Evolutionary conservation across 768 basidiomycete genomes (phyloP), one percentile per base, ranked within the genome.

Genomic region (Pulveroboletus sp.): DNA sequence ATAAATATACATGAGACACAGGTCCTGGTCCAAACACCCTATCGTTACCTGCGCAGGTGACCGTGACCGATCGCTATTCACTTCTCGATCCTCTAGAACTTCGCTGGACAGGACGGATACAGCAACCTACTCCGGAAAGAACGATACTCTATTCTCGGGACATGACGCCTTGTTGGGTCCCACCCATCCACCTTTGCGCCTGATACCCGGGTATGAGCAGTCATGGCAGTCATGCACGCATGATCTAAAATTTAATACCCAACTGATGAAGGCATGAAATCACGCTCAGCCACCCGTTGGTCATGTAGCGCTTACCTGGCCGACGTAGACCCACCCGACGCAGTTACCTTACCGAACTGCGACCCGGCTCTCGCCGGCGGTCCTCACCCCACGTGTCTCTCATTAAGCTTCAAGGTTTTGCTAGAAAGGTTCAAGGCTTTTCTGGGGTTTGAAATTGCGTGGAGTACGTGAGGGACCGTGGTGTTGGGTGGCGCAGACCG

Each of bases 181-280:
- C 35, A 43, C 36, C 40, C 21, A 21, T 37, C 33, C 26, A 38
- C 27, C 39, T 27, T 56, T 53, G 17, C 50, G 39, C 49, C 45
- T 51, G 56, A 56, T 63, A 28, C 53, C 50, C 62, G 64, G 56
- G 46, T 42, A 64, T 67, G 64, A 65, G 49, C 39, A 32, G 26
- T 36, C 10, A 38, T 41, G 38, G 45, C 32, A 56, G 43, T 43
- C n/a, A 11, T 46, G 43, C 43, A 49, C 52, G 42, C n/a, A 35
- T 58, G 49, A 58, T 55, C 49, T 43, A 53, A 63, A 39, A 49
- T 27, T 60, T 54, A 58, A 54, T 56, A 66, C 50, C 41, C 57
- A 63, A 49, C 35, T 51, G 47, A 57, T 21, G 46, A 10, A 31
- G 4, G 18, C 18, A 37, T 56, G 37, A 50, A 45, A 50, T 51